A percentile compares a stretch with the other conserved stretches of the same genome.
Evolutionary conservation across 2,329 filamentous ascomycete genomes (phyloP).

Genomic region (Colletotrichum sp.): DNA sequence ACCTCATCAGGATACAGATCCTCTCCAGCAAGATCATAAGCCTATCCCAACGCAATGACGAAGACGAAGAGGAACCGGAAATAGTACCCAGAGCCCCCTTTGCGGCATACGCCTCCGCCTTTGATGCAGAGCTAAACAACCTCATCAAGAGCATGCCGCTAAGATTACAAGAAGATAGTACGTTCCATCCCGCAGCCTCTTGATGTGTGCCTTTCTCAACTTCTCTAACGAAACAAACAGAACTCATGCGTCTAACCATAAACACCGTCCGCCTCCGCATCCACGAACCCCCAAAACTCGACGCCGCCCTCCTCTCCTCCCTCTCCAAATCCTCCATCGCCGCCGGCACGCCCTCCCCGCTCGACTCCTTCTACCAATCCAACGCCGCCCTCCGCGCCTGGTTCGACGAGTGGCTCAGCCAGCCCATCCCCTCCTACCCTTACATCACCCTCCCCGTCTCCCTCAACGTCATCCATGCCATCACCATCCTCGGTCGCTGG

Average conservation of each 20-base stretch:
- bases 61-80: conserved; percentile 33
- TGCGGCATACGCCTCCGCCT: conserved; percentile 50
- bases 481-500: conserved; percentile 57
- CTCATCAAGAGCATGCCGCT: conserved; percentile 39
- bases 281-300: conserved; percentile 51
- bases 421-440: conserved; percentile 49
- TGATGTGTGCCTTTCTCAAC: background rate
- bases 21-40: conserved; percentile 54
- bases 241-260: conserved; percentile 32
- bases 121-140: conserved; percentile 49
- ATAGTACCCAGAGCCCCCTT: conserved; percentile 42
- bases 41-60: conserved; percentile 36
- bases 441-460: conserved; percentile 50
- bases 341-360: conserved; percentile 40
- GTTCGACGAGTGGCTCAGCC: conserved; percentile 52
- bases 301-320: conserved; percentile 42
- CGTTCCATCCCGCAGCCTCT: conserved; percentile 14
- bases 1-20: conserved; percentile 53
- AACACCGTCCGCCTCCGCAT: conserved; percentile 47
- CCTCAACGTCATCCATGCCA: conserved; percentile 51
- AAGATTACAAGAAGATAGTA: conserved; percentile 42
- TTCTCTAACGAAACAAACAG: background rate
- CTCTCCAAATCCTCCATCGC: conserved; percentile 49
- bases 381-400: conserved; percentile 51
- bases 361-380: conserved; percentile 56